Evolutionary conservation across 2,329 filamentous ascomycete genomes (phyloP).

Genomic region (Pseudocercospora vitis): DNA sequence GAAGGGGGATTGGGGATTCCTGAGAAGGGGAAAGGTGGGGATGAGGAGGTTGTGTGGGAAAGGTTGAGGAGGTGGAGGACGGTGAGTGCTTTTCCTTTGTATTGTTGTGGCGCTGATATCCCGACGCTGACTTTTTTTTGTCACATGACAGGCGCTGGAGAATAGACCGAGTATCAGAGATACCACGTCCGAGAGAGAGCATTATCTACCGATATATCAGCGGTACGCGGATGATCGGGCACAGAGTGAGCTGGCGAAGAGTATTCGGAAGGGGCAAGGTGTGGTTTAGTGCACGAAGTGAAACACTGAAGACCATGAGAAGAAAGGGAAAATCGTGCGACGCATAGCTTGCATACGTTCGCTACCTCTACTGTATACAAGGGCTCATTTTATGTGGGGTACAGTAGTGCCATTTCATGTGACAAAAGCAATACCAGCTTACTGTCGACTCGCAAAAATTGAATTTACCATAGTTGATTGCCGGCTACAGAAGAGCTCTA

Average conservation of each 20-base stretch:
- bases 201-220: slow-evolving; percentile 68
- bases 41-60: slow-evolving; percentile 60
- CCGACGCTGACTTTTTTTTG: background rate
- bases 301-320: too few species aligned
- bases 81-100: background rate
- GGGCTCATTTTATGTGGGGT: too few species aligned
- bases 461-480: too few species aligned
- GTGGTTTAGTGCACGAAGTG: too few species aligned
- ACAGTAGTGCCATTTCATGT: too few species aligned
- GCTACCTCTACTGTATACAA: too few species aligned
- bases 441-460: too few species aligned
- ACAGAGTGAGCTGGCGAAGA: slow-evolving; percentile 50
- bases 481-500: too few species aligned
- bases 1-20: slow-evolving; percentile 53
- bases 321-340: too few species aligned
- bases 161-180: slow-evolving; percentile 62
- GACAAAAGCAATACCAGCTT: too few species aligned
- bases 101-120: background rate
- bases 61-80: slow-evolving; percentile 65
- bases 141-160: slow-evolving; percentile 51
- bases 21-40: slow-evolving; percentile 47
- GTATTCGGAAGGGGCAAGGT: background rate
- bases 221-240: slow-evolving; percentile 50
- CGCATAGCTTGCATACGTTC: too few species aligned
- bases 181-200: slow-evolving; percentile 66